Conservation (phyloP, 805 yeast species). For the Metschnikowia cubensis region DNA sequence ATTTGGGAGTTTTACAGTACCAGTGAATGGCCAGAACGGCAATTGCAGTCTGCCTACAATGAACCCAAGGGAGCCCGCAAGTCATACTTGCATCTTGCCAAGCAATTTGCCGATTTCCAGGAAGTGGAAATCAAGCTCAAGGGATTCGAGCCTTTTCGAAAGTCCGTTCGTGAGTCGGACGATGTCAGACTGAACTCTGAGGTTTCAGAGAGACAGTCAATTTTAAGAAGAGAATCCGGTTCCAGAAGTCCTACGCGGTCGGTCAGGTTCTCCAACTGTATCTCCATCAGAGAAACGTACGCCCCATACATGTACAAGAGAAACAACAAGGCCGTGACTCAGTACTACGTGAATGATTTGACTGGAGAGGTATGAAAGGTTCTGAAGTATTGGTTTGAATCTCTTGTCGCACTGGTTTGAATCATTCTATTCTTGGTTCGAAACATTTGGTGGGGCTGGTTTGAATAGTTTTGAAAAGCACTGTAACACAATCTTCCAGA, state of each 20-base stretch:
- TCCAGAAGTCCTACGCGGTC: slow-evolving; percentile 16
- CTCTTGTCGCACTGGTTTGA: too few species aligned
- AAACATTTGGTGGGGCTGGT: too few species aligned
- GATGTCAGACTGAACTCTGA: background rate
- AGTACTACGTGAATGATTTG: slow-evolving; percentile 49
- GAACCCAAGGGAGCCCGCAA: slow-evolving; percentile 5
- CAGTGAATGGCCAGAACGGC: too few species aligned
- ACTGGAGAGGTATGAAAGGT: too few species aligned
- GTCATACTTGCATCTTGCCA: slow-evolving; percentile 27
- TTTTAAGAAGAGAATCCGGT: slow-evolving; percentile 1
- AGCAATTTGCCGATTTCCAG: slow-evolving; percentile 35
- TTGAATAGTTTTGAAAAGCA: too few species aligned
- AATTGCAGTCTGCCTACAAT: slow-evolving; percentile 6
- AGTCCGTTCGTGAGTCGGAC: background rate
- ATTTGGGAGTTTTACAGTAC: too few species aligned
- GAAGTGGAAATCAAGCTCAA: slow-evolving; percentile 27
- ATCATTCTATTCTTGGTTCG: too few species aligned
- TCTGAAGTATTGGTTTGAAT: too few species aligned
- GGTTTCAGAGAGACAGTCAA: slow-evolving; percentile 15
- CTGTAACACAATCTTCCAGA: too few species aligned
- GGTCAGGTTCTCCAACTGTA: slow-evolving; percentile 41
- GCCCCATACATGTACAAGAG: slow-evolving; percentile 52
- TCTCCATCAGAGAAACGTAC: slow-evolving; percentile 49
- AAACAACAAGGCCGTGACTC: slow-evolving; percentile 49
- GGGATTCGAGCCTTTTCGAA: slow-evolving; percentile 27